A percentile compares a stretch with the other conserved stretches of the same genome.
These are phyloP conservation scores for Cicer chorassanicum DNA, from an alignment of 306 rosid species.

Conservation along the genomic window DNA sequence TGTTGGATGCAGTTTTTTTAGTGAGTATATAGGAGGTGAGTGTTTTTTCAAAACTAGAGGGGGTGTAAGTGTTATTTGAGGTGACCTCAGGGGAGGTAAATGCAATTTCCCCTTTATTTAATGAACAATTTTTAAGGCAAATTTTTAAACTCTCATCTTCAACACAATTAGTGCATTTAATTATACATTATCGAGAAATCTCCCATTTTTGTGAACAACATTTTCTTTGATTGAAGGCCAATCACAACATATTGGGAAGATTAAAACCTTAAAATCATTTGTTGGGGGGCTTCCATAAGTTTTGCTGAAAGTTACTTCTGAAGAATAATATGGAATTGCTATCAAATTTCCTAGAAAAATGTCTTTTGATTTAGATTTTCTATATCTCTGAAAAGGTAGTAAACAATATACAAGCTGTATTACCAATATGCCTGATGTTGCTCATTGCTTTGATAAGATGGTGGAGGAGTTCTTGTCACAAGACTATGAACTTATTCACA, in stretches of 20 bases:
- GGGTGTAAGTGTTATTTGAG: too few relatives aligned
- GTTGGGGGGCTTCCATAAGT: neutral
- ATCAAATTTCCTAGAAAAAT: neutral
- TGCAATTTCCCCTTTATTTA: neutral
- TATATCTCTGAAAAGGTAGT: neutral
- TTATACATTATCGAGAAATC: neutral
- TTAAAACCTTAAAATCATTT: neutral
- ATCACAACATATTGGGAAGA: neutral
- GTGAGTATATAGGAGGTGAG: too few relatives aligned
- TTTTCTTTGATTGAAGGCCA: neutral
- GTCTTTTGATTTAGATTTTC: neutral
- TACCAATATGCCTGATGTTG: conserved; percentile 8
- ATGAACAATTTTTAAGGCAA: neutral
- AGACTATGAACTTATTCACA: conserved; percentile 23
- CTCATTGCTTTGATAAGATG: conserved; percentile 32
- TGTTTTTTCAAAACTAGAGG: too few relatives aligned
- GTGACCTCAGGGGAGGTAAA: too few relatives aligned
- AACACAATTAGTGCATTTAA: neutral
- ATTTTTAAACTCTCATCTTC: neutral
- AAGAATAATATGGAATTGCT: conserved; percentile 4
- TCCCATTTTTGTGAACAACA: conserved; percentile 2
- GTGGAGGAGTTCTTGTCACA: conserved; percentile 3
- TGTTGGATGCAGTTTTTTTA: too few relatives aligned
- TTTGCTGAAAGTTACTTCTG: neutral
- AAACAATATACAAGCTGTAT: neutral